A percentile compares a stretch with the other conserved stretches of the same genome.
Conservation (phyloP, 1,139 yeast species). For the Entelexis paramagnoliae region DNA sequence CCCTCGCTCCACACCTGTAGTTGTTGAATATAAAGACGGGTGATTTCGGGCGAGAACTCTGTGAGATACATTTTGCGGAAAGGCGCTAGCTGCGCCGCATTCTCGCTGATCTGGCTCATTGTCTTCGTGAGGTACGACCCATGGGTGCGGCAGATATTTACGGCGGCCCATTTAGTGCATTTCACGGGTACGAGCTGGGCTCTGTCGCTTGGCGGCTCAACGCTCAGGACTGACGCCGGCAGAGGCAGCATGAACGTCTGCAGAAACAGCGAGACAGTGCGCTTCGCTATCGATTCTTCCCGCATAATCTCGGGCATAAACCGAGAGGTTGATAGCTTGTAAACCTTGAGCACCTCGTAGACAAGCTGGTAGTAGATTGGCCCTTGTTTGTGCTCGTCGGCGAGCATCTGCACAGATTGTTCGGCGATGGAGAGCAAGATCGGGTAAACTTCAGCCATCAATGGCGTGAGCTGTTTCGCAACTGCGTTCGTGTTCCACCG, state of each 20-base stretch:
- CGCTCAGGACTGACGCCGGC: conserved; percentile 44
- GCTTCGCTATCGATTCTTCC: conserved; percentile 44
- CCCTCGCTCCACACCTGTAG: conserved; percentile 64
- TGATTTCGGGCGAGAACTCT: conserved; percentile 63
- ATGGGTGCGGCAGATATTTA: conserved; percentile 61
- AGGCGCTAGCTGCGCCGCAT: conserved; percentile 27
- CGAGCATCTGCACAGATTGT: neutral
- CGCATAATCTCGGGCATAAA: conserved; percentile 69
- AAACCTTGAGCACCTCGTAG: conserved; percentile 63
- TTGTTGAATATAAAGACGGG: conserved; percentile 52
- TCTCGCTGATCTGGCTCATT: conserved; percentile 28
- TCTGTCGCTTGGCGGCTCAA: conserved; percentile 37
- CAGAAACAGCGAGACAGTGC: conserved; percentile 75
- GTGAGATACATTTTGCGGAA: conserved; percentile 31
- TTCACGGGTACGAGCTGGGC: conserved; percentile 38
- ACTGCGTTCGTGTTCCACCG: conserved; percentile 68
- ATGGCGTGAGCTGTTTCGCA: conserved; percentile 57
- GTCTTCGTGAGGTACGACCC: conserved; percentile 28
- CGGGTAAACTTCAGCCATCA: conserved; percentile 39
- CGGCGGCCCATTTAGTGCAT: conserved; percentile 85
- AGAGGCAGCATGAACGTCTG: conserved; percentile 44
- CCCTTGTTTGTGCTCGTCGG: conserved; percentile 18
- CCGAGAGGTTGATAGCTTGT: conserved; percentile 70
- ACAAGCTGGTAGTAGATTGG: conserved; percentile 59
- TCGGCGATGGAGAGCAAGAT: conserved; percentile 38